A percentile compares a stretch with the other conserved stretches of the same genome.
Evolutionary conservation across 106 monocot species (phyloP).

Genomic region (Alisma plantagoaquatica): DNA sequence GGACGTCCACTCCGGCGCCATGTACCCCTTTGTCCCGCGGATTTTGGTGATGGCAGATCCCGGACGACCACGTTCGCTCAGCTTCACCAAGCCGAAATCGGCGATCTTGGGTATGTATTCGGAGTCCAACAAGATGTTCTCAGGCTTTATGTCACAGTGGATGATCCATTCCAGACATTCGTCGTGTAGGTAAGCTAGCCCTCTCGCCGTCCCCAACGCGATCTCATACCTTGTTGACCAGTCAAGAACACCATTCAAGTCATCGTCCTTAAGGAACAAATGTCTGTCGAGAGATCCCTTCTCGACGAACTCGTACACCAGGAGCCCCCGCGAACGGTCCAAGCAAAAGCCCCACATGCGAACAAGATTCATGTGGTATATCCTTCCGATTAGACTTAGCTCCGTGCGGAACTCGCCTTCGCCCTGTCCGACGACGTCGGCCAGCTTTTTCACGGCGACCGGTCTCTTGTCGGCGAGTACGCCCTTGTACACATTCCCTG

Average conservation of each 20-base stretch:
- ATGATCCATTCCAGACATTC: constrained; percentile 69
- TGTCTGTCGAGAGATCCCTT: constrained; percentile 49
- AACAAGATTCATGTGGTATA: constrained; percentile 72
- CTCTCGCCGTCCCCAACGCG: constrained; percentile 42
- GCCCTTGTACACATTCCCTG: constrained; percentile 56
- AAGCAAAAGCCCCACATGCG: constrained; percentile 57
- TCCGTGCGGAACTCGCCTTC: constrained; percentile 57
- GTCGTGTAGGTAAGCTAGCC: constrained; percentile 56
- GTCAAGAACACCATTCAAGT: background rate
- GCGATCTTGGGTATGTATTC: constrained; percentile 36
- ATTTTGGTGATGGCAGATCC: constrained; percentile 1
- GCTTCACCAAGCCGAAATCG: constrained; percentile 30
- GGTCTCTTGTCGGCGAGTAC: constrained; percentile 31
- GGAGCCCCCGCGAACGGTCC: constrained; percentile 30
- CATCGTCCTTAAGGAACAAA: constrained; percentile 26
- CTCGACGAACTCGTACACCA: constrained; percentile 47
- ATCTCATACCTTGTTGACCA: constrained; percentile 40
- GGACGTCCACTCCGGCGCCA: constrained; percentile 12
- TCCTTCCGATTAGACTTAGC: constrained; percentile 41
- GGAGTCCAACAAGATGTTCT: constrained; percentile 1
- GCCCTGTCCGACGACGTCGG: constrained; percentile 33
- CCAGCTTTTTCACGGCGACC: constrained; percentile 47
- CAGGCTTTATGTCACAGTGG: constrained; percentile 60
- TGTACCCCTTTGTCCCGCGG: constrained; percentile 19
- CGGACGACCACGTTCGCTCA: constrained; percentile 2